Conservation (phyloP, 2,329 filamentous ascomycete genomes). For the Eurotiales sp. region DNA sequence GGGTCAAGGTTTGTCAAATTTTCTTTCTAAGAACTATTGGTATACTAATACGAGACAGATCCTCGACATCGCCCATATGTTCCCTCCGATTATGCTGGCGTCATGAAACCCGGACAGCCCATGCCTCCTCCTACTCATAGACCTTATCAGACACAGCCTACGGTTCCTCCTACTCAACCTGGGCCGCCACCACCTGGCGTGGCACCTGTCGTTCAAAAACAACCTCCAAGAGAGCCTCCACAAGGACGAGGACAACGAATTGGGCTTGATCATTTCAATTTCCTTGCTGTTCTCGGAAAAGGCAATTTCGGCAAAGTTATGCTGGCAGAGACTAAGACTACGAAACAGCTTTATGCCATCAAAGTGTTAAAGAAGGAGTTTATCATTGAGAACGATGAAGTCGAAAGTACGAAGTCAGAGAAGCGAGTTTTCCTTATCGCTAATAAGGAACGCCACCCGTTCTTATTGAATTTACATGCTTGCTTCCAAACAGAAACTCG, state of each 20-base stretch:
- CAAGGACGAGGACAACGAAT: conserved; percentile 59
- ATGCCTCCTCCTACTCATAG: conserved; percentile 28
- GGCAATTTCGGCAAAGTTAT: conserved; percentile 99
- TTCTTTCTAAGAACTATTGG: conserved; percentile 42
- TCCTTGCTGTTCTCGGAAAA: conserved; percentile 94
- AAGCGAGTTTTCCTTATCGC: conserved; percentile 96
- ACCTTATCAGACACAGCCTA: conserved; percentile 16
- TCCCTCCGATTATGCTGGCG: conserved; percentile 39
- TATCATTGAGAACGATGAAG: conserved; percentile 98
- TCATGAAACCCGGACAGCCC: conserved; percentile 25
- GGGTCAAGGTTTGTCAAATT: conserved; percentile 33
- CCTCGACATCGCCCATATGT: conserved; percentile 43
- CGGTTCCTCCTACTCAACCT: conserved; percentile 16
- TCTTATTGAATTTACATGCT: conserved; percentile 89
- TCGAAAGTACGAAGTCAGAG: conserved; percentile 95
- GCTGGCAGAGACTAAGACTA: conserved; percentile 93
- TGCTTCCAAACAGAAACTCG: conserved; percentile 99
- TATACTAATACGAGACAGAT: conserved; percentile 20
- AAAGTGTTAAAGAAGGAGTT: conserved; percentile 99
- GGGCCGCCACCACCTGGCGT: conserved; percentile 21
- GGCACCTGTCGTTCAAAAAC: conserved; percentile 14
- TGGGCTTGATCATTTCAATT: conserved; percentile 97
- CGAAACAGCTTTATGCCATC: conserved; percentile 91
- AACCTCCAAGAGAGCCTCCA: conserved; percentile 24
- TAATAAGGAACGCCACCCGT: conserved; percentile 94